Percentiles rank a stretch among this genome's conserved stretches.
phyloP scores from a whole-genome alignment of 257 asterid species.

The Solanum piurae region DNA sequence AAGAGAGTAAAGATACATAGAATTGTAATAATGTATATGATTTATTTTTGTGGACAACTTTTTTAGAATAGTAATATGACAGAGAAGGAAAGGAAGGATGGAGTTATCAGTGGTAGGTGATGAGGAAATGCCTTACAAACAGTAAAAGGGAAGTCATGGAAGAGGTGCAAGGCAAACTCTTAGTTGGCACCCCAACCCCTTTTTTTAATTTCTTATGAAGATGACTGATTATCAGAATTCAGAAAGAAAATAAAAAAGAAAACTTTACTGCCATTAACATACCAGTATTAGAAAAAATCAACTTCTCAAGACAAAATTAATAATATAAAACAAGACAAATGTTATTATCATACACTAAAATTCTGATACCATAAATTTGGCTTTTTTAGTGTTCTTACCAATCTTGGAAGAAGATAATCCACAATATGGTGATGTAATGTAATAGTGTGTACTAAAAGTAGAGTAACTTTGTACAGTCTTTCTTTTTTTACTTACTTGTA shows the following conservation, averaged over 20 bases:
- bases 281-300: neutral
- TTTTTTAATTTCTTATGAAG: conserved; percentile 21
- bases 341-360: neutral
- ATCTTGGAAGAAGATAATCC: neutral
- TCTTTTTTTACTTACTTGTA: neutral
- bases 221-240: conserved; percentile 21
- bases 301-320: neutral
- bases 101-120: conserved; percentile 74
- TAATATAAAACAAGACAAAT: neutral
- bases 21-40: conserved; percentile 8
- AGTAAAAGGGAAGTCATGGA: conserved; percentile 52
- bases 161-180: conserved; percentile 31
- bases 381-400: neutral
- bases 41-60: neutral
- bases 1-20: conserved; percentile 32
- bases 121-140: conserved; percentile 43
- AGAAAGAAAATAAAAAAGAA: neutral
- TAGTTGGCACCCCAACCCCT: conserved; percentile 17
- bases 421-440: neutral
- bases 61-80: conserved; percentile 24
- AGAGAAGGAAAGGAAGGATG: conserved; percentile 39
- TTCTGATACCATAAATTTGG: neutral
- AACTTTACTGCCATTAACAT: neutral
- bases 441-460: neutral
- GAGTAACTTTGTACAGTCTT: neutral